Base-by-base conservation (phyloP, 2,329 filamentous ascomycete genomes). In the Aspergillus novofumigatus region DNA sequence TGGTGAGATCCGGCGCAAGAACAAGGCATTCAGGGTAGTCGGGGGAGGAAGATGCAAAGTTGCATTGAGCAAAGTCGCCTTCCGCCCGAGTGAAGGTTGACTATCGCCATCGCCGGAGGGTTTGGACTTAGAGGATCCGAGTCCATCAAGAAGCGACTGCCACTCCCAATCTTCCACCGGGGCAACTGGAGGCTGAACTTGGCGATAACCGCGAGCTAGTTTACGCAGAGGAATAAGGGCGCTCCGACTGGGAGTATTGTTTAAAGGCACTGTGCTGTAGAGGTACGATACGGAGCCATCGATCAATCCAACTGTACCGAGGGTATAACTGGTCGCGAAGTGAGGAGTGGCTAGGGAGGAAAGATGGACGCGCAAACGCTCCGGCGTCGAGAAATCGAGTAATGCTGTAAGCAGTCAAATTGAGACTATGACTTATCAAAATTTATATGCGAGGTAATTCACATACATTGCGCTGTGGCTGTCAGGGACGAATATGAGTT, bases 261-360 rank as follows among this genome's bases (percentile, higher is more conserved):
- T 78, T 56, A 97, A 82, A 11, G 91, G 87, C 8, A 94, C 81
- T 2, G 91, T 96, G 51, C 92, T 95, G 79, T 96, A 97, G 54
- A 99, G 85, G 76, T 97, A 99, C 14, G 92, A 96, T 56, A 99
- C 84, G n/a, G 92, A 96, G 72, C 94, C 94, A 77, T 97, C 93
- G 52, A 99, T 92, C 38, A 96, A 83, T 58, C 93, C 94, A 17
- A 95, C 84, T 45, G 88, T 95, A 59, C 92, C 91, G 48, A 99
- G 84, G 45, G 91, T 89, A 75, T 99, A 99, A 41, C 92, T 93
- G 17, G 92, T 96, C 25, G 92, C 93, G 68, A 97, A 97, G 73
- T 96, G 91, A 8, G 91, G 88, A 20, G 92, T 92, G 7, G 92
- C 91, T 29, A 99, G 87, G 7, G 94, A 95, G 7, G 93, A 96